Evolutionary conservation across 768 basidiomycete genomes (phyloP).

Genomic region (Tylopilus sp.): DNA sequence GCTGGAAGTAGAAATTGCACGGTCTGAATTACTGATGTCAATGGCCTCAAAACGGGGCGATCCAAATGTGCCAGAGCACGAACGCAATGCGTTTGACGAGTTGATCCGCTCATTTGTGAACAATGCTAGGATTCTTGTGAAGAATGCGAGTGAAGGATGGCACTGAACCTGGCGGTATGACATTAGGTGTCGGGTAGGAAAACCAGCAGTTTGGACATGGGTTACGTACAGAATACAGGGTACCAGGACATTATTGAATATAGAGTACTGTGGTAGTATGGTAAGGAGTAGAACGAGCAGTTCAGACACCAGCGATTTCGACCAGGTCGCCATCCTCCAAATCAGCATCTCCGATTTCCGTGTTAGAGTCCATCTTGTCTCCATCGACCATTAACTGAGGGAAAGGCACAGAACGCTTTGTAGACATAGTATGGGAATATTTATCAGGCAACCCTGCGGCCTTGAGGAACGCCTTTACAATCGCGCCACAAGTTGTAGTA

Average conservation of each 20-base stretch:
- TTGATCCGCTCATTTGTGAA: constrained; percentile 91
- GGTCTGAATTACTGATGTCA: constrained; percentile 66
- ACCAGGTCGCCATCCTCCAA: constrained; percentile 80
- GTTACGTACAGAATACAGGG: constrained; percentile 2
- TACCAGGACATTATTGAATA: constrained; percentile 11
- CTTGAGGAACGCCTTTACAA: constrained; percentile 73
- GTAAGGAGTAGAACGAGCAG: neutral
- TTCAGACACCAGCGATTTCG: constrained; percentile 61
- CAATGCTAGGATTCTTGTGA: constrained; percentile 83
- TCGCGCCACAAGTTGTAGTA: constrained; percentile 72
- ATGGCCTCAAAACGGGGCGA: constrained; percentile 70
- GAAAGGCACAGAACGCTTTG: constrained; percentile 22
- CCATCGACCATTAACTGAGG: constrained; percentile 61
- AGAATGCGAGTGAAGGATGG: constrained; percentile 65
- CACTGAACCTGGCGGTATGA: constrained; percentile 11
- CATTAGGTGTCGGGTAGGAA: neutral
- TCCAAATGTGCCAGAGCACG: constrained; percentile 53
- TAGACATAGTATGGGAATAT: constrained; percentile 39
- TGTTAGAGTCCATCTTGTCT: constrained; percentile 57
- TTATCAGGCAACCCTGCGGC: constrained; percentile 57
- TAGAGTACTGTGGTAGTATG: constrained; percentile 5
- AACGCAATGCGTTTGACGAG: constrained; percentile 81
- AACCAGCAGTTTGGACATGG: neutral
- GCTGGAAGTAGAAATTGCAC: constrained; percentile 83
- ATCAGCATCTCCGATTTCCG: constrained; percentile 63